Percentiles rank a stretch among this genome's conserved stretches.
Evolutionary conservation across 2,329 filamentous ascomycete species (phyloP).

Genomic region (Penicillium sp.): DNA sequence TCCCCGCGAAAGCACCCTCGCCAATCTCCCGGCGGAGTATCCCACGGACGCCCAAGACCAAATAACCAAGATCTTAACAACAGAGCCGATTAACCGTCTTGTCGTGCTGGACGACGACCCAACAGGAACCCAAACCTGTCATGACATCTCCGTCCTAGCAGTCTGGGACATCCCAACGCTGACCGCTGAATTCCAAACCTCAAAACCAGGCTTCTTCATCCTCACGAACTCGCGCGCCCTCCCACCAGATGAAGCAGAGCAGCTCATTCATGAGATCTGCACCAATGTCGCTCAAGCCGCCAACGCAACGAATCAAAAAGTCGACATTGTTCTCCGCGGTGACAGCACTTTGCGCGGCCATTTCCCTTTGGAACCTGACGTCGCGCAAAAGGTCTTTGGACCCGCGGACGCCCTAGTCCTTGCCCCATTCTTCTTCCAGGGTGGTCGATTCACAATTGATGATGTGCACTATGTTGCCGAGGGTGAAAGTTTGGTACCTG

Average conservation of each 20-base stretch:
- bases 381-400: constrained; percentile 53
- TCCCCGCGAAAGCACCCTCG: constrained; percentile 27
- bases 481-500: constrained; percentile 51
- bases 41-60: constrained; percentile 32
- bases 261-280: constrained; percentile 55
- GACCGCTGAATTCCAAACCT: constrained; percentile 46
- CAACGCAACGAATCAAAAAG: constrained; percentile 36
- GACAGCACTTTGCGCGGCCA: constrained; percentile 61
- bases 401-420: constrained; percentile 56
- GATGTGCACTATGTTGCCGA: constrained; percentile 62
- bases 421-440: constrained; percentile 62
- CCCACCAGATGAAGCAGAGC: constrained; percentile 49
- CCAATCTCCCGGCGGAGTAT: constrained; percentile 32
- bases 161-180: constrained; percentile 54
- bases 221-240: constrained; percentile 61
- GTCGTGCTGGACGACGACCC: constrained; percentile 56
- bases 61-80: constrained; percentile 30
- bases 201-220: constrained; percentile 58
- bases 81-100: constrained; percentile 30
- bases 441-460: constrained; percentile 58
- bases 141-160: constrained; percentile 57
- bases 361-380: constrained; percentile 58
- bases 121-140: constrained; percentile 64
- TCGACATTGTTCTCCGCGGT: constrained; percentile 59
- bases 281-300: constrained; percentile 51